Evolutionary conservation across 768 basidiomycete species (phyloP).

Genomic region (Panellus pusillus): DNA sequence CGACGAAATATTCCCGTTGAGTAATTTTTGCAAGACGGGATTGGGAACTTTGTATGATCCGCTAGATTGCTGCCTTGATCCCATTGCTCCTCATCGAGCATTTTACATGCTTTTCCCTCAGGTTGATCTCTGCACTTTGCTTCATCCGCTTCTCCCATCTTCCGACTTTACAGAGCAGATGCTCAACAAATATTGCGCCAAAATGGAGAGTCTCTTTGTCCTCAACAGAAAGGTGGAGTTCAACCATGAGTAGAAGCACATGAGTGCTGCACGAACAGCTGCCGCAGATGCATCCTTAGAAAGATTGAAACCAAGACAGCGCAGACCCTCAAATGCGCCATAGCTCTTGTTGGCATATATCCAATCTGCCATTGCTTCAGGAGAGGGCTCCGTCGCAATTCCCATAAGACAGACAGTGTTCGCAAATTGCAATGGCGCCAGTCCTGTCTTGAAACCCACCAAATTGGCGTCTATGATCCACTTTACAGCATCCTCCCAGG

Average conservation of each 20-base stretch:
- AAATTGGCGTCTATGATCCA: not conserved
- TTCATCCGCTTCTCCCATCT: conserved; percentile 5
- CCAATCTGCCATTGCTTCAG: conserved; percentile 2
- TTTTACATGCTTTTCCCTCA: not conserved
- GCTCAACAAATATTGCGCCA: conserved; percentile 16
- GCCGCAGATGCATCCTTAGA: too few relatives aligned
- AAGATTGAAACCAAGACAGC: conserved; percentile 2
- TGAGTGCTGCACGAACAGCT: not conserved
- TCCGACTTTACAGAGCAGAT: conserved; percentile 17
- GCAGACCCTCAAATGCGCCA: conserved; percentile 9
- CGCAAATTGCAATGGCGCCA: conserved; percentile 11
- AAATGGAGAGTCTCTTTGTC: conserved; percentile 12
- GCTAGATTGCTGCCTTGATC: not conserved
- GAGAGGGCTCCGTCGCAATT: not conserved
- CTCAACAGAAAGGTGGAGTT: conserved; percentile 1
- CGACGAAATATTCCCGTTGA: not conserved
- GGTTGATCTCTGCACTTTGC: not conserved
- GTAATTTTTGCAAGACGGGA: not conserved
- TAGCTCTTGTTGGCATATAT: not conserved
- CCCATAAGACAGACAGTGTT: not conserved
- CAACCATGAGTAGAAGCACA: not conserved
- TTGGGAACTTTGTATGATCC: conserved; percentile 5
- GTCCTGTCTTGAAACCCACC: not conserved
- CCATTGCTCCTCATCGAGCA: not conserved
- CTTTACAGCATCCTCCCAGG: not conserved